Base-by-base conservation (phyloP, 2,329 filamentous ascomycete species). In the Fusarium circinatum region DNA sequence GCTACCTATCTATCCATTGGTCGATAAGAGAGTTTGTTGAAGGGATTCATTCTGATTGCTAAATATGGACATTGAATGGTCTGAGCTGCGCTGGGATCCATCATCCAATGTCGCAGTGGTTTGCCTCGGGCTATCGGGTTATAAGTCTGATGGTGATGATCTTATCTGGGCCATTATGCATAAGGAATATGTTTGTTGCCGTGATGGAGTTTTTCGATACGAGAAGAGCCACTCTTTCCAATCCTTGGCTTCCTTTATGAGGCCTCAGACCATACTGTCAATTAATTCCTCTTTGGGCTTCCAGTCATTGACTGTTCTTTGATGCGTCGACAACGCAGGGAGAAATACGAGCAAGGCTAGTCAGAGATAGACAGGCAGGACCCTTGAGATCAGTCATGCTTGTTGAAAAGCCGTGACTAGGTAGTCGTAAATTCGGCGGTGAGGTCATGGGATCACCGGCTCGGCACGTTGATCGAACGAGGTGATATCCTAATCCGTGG, bases 331-430 rank as follows among this genome's bases (percentile, higher is more conserved):
- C 49, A 62, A 66, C 34, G 64, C 73, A 69, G 58, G 63, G 67
- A 70, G 63, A 61, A 75, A 75, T 76, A 75, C 74, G 71, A 75
- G 73, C 49, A 66, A 38, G 42, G 39, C 67, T 60, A 61, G 57
- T 62, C 56, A 56, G 30, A 20, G 26, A 67, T 41, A 70, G 66
- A 69, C 34, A 69, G 38, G 58, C 32, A 59, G 60, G 55, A 62
- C 69, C 55, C 59, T 71, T 68, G 15, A 56, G 42, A 58, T 63
- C 52, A 64, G 45, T 52, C 54, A 55, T 61, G 60, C 49, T 60
- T 54, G 30, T 49, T 26, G 28, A 45, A 49, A 56, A 32, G 48
- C 15, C 48, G 15, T n/a, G 48, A 60, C 48, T 54, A 65, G 32
- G 14, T 8, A 17, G 30, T n/a, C 39, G 39, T 32, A 14, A 51